phyloP scores from a whole-genome alignment of 2,329 filamentous ascomycete species.

The Neonectria ditissima region DNA sequence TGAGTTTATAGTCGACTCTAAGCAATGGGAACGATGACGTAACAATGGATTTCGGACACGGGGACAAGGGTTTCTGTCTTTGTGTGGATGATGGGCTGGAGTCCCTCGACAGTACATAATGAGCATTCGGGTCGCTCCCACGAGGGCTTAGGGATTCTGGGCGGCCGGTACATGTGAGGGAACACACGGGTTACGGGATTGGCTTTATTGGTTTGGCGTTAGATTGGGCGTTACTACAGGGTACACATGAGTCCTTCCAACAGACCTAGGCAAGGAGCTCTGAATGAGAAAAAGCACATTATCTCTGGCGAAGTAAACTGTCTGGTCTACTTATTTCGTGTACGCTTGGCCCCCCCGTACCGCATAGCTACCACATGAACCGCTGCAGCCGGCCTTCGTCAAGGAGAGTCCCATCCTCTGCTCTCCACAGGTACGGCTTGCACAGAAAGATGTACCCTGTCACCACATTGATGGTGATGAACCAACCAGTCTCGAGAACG shows the following conservation, averaged over 20 bases:
- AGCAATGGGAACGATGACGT: conserved; percentile 11
- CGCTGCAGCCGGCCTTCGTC: conserved; percentile 73
- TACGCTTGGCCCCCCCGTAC: not conserved
- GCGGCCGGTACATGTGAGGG: conserved; percentile 14
- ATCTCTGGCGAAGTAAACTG: conserved; percentile 3
- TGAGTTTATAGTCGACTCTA: conserved; percentile 73
- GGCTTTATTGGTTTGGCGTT: conserved; percentile 27
- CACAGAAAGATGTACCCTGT: conserved; percentile 80
- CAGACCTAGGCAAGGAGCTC: conserved; percentile 24
- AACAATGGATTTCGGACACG: conserved; percentile 1
- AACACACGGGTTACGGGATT: conserved; percentile 5
- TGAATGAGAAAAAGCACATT: conserved; percentile 30
- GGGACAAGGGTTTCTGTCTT: conserved; percentile 1
- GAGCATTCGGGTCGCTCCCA: conserved; percentile 20
- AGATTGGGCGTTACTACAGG: conserved; percentile 1
- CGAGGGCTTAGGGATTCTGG: conserved; percentile 8
- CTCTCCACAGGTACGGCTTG: conserved; percentile 74
- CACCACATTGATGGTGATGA: conserved; percentile 70
- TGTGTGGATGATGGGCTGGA: conserved; percentile 9
- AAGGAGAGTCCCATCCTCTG: conserved; percentile 62
- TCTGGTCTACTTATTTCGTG: not conserved
- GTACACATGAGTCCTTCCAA: conserved; percentile 13
- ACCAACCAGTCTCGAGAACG: conserved; percentile 75
- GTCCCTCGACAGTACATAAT: conserved; percentile 17
- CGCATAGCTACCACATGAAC: conserved; percentile 81